Base-by-base conservation (phyloP, 768 basidiomycete species). In the Clathrus columnatus region DNA sequence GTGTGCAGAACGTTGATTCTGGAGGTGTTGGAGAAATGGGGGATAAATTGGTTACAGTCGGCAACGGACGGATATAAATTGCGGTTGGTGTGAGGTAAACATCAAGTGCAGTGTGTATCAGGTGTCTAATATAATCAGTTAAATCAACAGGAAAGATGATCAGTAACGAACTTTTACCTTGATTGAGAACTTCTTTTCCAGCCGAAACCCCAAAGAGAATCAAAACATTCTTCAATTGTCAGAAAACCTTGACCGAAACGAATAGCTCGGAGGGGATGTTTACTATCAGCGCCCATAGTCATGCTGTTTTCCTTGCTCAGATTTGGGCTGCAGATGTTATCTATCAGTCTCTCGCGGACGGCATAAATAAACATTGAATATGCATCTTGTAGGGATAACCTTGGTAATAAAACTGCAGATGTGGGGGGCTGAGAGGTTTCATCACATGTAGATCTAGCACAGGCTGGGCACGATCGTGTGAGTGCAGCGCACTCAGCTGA, bases 171-270 rank as follows among this genome's bases (percentile, higher is more conserved):
- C 36, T 50, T 50, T 24, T 48, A 77, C 82, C 80, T 76, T 43
- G 73, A 70, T 24, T 69, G 71, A 4, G 76, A 68, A 54, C 75
- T 73, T 60, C 78, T 74, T 32, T 85, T 75, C 85, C 84, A 86
- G 16, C 77, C 77, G n/a, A 70, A 63, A 21, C 77, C 76, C 86
- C 86, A 87, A 63, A 83, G 81, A 23, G 75, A 77, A 2, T 72
- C 67, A 11, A 69, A 58, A 43, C 70, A 66, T 3, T 65, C 61
- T 26, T 76, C 70, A 50, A 73, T 70, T 8, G 87, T 73, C n/a
- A 89, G 63, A 60, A 90, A 81, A 0, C 87, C 87, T 49, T 75
- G 74, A 62, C 75, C 77, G 42, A 84, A 69, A 23, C 84, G 74
- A 43, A 73, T 74, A 44, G 64, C 64, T 41, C 57, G 51, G 29